Conservation (phyloP, 768 basidiomycete genomes). For the Lanmaoa pseudosensibilis region DNA sequence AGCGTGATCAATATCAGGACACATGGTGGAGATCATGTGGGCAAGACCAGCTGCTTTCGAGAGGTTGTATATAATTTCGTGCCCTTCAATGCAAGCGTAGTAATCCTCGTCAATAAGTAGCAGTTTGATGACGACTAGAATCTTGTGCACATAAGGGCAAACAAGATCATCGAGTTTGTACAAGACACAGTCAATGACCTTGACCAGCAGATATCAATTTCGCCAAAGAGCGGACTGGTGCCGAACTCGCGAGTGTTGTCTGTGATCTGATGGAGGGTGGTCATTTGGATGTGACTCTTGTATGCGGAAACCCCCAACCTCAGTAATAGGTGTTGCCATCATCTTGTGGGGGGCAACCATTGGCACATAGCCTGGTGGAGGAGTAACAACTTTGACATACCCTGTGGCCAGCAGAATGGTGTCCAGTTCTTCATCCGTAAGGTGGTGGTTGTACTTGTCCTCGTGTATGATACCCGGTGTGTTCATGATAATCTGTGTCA, state of each 20-base stretch:
- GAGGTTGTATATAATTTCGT: slow-evolving; percentile 97
- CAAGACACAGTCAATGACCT: slow-evolving; percentile 96
- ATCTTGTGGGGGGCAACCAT: slow-evolving; percentile 62
- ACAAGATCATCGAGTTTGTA: slow-evolving; percentile 99
- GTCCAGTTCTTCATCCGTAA: slow-evolving; percentile 94
- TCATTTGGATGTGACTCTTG: slow-evolving; percentile 97
- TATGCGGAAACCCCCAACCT: slow-evolving; percentile 88
- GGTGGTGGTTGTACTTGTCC: slow-evolving; percentile 94
- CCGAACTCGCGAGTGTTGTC: slow-evolving; percentile 99
- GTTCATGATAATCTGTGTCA: slow-evolving; percentile 84
- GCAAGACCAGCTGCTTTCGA: slow-evolving; percentile 98
- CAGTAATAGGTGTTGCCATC: slow-evolving; percentile 52
- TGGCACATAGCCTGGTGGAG: slow-evolving; percentile 91
- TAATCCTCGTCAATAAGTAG: slow-evolving; percentile 98
- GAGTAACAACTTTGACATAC: slow-evolving; percentile 80
- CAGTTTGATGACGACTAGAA: slow-evolving; percentile 98
- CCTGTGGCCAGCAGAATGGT: slow-evolving; percentile 82
- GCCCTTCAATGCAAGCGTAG: slow-evolving; percentile 94
- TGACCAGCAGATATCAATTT: slow-evolving; percentile 96
- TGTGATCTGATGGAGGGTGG: slow-evolving; percentile 95
- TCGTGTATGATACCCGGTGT: slow-evolving; percentile 80
- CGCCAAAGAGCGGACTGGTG: slow-evolving; percentile 96
- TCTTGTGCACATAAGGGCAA: slow-evolving; percentile 98
- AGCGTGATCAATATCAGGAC: slow-evolving; percentile 98
- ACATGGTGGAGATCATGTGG: slow-evolving; percentile 99